Conservation (phyloP, 345 rosid genomes). For the Linum usitatissimum region DNA sequence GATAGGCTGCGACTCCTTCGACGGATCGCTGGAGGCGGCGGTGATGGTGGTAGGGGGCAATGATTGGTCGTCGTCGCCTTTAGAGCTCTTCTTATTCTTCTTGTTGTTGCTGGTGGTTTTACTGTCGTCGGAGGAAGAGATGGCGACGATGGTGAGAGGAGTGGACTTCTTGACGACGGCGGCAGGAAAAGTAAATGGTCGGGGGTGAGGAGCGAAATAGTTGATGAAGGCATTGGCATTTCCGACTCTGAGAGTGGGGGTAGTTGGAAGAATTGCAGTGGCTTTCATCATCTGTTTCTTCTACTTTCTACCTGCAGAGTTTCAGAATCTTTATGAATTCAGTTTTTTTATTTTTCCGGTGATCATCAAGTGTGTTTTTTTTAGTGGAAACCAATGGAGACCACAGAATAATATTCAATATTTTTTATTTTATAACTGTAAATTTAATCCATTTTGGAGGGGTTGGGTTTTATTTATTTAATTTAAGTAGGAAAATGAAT, state of each 20-base stretch:
- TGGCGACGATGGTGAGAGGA: slow-evolving; percentile 12
- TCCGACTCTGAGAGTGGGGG: background rate
- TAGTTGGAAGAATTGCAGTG: background rate
- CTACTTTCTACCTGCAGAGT: background rate
- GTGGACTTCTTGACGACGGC: background rate
- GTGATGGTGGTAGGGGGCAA: background rate
- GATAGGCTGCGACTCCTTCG: slow-evolving; percentile 28
- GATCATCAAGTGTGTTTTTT: too few relatives aligned
- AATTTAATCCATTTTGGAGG: background rate
- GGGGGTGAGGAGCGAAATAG: background rate
- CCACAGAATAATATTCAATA: slow-evolving; percentile 14
- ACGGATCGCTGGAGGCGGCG: background rate
- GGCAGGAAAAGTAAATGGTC: background rate
- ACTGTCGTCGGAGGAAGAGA: slow-evolving; percentile 22
- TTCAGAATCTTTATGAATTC: background rate
- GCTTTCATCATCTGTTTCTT: background rate
- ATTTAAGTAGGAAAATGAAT: too few relatives aligned
- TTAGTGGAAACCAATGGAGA: background rate
- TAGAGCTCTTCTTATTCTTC: slow-evolving; percentile 11
- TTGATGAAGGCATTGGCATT: background rate
- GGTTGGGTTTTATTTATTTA: background rate
- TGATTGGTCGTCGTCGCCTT: background rate
- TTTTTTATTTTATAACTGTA: too few relatives aligned
- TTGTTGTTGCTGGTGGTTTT: slow-evolving; percentile 11
- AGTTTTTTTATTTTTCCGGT: too few relatives aligned